A percentile compares a stretch with the other conserved stretches of the same genome.
These are phyloP conservation scores for Biscogniauxia mediterranea DNA, from an alignment of 2,329 filamentous ascomycete genomes.

Conservation along the genomic window DNA sequence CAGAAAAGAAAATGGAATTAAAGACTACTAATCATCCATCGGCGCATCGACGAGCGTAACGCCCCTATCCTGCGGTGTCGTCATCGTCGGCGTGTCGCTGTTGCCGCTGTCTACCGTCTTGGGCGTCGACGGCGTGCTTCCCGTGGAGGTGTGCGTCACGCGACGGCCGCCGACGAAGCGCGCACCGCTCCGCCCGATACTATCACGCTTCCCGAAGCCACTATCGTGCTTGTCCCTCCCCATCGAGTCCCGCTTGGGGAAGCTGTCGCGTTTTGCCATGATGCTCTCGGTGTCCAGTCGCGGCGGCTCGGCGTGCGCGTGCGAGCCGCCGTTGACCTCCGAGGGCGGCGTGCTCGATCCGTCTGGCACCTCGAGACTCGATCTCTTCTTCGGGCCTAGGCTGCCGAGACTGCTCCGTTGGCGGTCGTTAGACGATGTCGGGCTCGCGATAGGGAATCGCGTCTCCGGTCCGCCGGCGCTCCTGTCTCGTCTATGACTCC, in stretches of 20 bases:
- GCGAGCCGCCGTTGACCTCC: conserved; percentile 33
- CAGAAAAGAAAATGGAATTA: background rate
- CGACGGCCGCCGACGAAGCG: conserved; percentile 54
- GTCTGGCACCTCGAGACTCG: conserved; percentile 80
- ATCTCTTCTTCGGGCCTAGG: conserved; percentile 48
- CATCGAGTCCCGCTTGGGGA: conserved; percentile 39
- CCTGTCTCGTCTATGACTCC: conserved; percentile 73
- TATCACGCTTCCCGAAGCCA: conserved; percentile 58
- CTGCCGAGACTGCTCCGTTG: conserved; percentile 50
- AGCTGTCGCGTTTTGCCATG: conserved; percentile 47
- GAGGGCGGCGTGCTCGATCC: conserved; percentile 45
- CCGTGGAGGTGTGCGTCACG: conserved; percentile 35
- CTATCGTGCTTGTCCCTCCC: conserved; percentile 36
- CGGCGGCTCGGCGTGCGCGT: conserved; percentile 42
- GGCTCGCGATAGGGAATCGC: conserved; percentile 79
- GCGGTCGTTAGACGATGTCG: conserved; percentile 51
- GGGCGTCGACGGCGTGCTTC: conserved; percentile 32
- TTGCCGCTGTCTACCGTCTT: conserved; percentile 18
- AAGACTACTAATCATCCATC: conserved; percentile 46
- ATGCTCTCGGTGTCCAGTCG: conserved; percentile 29
- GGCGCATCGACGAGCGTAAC: conserved; percentile 52
- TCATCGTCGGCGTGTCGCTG: conserved; percentile 23
- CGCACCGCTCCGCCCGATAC: conserved; percentile 53
- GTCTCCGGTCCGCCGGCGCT: conserved; percentile 73
- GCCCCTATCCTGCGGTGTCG: conserved; percentile 36